Evolutionary conservation across 768 basidiomycete genomes (phyloP).

Genomic region (Royoungia palumana): DNA sequence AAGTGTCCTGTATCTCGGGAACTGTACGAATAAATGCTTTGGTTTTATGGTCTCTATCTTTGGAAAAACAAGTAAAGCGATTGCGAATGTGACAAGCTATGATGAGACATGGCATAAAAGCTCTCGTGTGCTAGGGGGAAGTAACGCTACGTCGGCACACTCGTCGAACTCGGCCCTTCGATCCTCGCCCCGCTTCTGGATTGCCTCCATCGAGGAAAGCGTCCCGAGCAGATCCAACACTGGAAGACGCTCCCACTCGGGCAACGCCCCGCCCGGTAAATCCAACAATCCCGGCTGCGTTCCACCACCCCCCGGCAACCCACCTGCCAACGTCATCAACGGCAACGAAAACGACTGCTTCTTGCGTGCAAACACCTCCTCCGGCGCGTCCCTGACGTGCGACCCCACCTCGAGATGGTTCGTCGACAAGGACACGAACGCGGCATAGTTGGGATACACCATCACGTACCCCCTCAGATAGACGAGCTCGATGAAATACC

Average conservation of each 20-base stretch:
- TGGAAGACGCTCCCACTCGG: conserved; percentile 55
- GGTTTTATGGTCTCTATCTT: no score
- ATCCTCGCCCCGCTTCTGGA: conserved; percentile 34
- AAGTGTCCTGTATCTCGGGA: no score
- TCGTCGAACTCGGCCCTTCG: conserved; percentile 35
- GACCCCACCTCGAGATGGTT: conserved; percentile 85
- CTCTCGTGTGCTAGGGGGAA: conserved; percentile 25
- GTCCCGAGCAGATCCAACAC: conserved; percentile 65
- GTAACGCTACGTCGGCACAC: conserved; percentile 22
- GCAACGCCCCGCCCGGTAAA: conserved; percentile 53
- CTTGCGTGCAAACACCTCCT: conserved; percentile 48
- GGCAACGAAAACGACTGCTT: conserved; percentile 66
- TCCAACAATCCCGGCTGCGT: conserved; percentile 45
- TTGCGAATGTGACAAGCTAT: conserved; percentile 2
- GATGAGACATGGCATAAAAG: conserved; percentile 16
- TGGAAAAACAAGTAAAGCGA: no score
- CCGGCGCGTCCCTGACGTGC: conserved; percentile 63
- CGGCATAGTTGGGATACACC: conserved; percentile 83
- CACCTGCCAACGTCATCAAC: conserved; percentile 47
- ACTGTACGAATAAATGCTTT: no score
- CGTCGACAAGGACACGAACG: conserved; percentile 76
- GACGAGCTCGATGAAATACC: conserved; percentile 83
- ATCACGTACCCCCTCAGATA: conserved; percentile 81
- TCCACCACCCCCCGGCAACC: conserved; percentile 3
- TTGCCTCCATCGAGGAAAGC: conserved; percentile 33